These are phyloP conservation scores for Pseudogymnoascus sp. DNA, from an alignment of 2,329 filamentous ascomycete genomes.

Conservation along the genomic window DNA sequence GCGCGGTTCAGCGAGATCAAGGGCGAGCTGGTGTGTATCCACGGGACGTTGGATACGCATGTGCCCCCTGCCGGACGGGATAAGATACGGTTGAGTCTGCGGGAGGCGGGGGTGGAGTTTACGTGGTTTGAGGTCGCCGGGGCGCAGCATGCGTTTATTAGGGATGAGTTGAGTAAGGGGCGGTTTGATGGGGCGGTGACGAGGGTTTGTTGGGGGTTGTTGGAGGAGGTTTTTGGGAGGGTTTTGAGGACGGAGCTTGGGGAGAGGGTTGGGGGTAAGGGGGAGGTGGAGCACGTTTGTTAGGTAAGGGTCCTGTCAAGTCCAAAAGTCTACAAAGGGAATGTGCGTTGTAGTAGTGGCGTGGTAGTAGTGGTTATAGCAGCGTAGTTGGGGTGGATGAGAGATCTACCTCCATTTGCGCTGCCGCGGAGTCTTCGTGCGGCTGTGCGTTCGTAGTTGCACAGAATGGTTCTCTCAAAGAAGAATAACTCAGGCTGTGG, in stretches of 20 bases:
- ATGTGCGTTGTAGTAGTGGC: neutral
- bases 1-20: constrained; percentile 57
- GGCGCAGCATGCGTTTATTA: constrained; percentile 91
- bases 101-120: constrained; percentile 66
- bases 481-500: too few relatives aligned
- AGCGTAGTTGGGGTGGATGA: too few relatives aligned
- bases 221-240: constrained; percentile 76
- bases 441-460: too few relatives aligned
- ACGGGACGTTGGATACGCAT: constrained; percentile 84
- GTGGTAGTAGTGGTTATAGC: too few relatives aligned
- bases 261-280: constrained; percentile 49
- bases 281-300: constrained; percentile 66
- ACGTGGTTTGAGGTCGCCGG: constrained; percentile 86
- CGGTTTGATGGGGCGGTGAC: constrained; percentile 81
- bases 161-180: constrained; percentile 89
- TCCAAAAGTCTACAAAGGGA: neutral
- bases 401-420: too few relatives aligned
- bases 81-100: constrained; percentile 71
- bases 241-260: constrained; percentile 74
- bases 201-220: constrained; percentile 83
- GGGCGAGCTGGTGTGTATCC: constrained; percentile 80
- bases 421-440: too few relatives aligned
- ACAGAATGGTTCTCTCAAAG: too few relatives aligned
- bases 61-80: constrained; percentile 77
- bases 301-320: constrained; percentile 28